Evolutionary conservation across 2,329 filamentous ascomycete species (phyloP).

Genomic region (Fonsecaea pedrosoi): DNA sequence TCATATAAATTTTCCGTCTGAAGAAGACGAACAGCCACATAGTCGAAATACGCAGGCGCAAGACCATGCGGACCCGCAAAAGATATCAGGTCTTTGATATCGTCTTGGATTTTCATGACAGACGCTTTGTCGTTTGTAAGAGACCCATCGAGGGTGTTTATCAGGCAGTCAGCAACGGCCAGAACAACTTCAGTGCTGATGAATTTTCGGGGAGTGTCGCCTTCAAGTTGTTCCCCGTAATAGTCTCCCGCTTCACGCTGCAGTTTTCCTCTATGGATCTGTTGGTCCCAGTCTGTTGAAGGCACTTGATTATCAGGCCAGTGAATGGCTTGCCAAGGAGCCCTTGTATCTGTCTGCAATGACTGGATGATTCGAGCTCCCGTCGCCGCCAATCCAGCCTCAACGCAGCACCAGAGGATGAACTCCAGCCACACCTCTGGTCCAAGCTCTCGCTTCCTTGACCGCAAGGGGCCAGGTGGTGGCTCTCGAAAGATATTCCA

Average conservation of each 20-base stretch:
- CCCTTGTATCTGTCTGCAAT: conserved; percentile 42
- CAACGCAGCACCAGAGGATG: conserved; percentile 59
- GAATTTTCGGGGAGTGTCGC: conserved; percentile 54
- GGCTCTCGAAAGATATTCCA: conserved; percentile 43
- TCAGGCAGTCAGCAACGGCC: conserved; percentile 61
- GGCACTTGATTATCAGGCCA: conserved; percentile 42
- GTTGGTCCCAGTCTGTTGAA: conserved; percentile 33
- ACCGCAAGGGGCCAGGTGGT: conserved; percentile 49
- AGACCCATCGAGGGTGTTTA: conserved; percentile 54
- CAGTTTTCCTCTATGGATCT: conserved; percentile 25
- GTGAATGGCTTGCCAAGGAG: conserved; percentile 51
- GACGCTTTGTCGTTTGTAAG: conserved; percentile 27
- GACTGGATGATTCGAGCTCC: conserved; percentile 50
- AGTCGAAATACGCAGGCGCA: conserved; percentile 45
- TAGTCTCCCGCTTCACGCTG: conserved; percentile 34
- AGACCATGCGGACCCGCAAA: conserved; percentile 45
- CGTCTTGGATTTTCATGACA: conserved; percentile 7
- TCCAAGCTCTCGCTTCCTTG: conserved; percentile 52
- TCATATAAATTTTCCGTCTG: conserved; percentile 57
- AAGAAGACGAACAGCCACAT: conserved; percentile 57
- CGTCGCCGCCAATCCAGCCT: conserved; percentile 52
- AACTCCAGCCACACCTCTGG: conserved; percentile 59
- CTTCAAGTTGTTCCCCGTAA: conserved; percentile 42
- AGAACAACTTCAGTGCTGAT: conserved; percentile 66
- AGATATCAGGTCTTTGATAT: conserved; percentile 52